Conservation (phyloP, 2,329 filamentous ascomycete species). For the Albophoma yamanashiensis region DNA sequence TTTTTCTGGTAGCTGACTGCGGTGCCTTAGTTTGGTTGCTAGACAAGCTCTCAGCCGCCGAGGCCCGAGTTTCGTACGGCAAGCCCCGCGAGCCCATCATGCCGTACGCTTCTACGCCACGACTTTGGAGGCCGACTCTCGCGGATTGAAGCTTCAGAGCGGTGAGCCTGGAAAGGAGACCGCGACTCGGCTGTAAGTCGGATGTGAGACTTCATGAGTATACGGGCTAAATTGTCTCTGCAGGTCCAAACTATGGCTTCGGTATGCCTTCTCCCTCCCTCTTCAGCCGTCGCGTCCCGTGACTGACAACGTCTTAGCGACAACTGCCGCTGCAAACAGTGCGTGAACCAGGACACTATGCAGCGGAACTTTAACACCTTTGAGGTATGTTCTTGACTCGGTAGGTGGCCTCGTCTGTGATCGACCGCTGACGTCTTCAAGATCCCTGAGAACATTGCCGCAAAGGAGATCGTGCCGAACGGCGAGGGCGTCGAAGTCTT, state of each 20-base stretch:
- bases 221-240: not conserved
- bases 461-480: conserved; percentile 15
- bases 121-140: conserved; percentile 2
- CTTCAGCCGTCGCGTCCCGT: not conserved
- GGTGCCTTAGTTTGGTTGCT: not conserved
- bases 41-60: conserved; percentile 1
- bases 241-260: conserved; percentile 11
- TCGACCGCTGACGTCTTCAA: conserved; percentile 3
- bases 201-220: not conserved
- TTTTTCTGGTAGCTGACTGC: not conserved
- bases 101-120: conserved; percentile 5
- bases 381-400: conserved; percentile 12
- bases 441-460: conserved; percentile 20
- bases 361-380: conserved; percentile 32
- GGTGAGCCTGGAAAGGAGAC: not conserved
- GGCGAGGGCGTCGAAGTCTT: conserved; percentile 19
- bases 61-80: conserved; percentile 1
- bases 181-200: conserved; percentile 4
- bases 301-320: conserved; percentile 17
- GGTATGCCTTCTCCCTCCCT: conserved; percentile 5
- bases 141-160: conserved; percentile 4
- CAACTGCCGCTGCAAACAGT: conserved; percentile 30
- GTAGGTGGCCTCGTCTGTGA: not conserved
- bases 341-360: conserved; percentile 30
- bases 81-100: not conserved